Evolutionary conservation across 2,329 filamentous ascomycete genomes (phyloP).

Genomic region (Dothiorella sarmentorum): DNA sequence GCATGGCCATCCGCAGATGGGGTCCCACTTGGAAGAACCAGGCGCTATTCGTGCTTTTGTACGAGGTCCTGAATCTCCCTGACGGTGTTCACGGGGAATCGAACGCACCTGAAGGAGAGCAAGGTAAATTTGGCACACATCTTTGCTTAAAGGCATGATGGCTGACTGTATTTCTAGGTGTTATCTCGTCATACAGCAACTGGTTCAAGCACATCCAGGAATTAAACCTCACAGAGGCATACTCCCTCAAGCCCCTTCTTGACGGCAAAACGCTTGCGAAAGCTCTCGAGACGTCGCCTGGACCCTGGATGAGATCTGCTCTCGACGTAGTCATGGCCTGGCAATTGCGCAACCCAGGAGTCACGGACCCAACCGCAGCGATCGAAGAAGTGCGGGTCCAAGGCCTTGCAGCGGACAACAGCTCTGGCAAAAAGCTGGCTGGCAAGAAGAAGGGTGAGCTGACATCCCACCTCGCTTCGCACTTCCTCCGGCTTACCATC

Average conservation of each 20-base stretch:
- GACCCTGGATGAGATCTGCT: slow-evolving; percentile 79
- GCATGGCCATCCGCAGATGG: slow-evolving; percentile 72
- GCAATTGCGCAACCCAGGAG: slow-evolving; percentile 77
- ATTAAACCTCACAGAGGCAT: slow-evolving; percentile 50
- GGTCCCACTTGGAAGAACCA: slow-evolving; percentile 70
- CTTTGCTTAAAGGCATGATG: slow-evolving; percentile 3
- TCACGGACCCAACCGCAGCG: slow-evolving; percentile 52
- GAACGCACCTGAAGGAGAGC: slow-evolving; percentile 33
- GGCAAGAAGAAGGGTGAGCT: slow-evolving; percentile 46
- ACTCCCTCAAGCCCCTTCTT: slow-evolving; percentile 51
- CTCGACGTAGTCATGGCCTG: slow-evolving; percentile 78
- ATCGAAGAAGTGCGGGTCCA: slow-evolving; percentile 43
- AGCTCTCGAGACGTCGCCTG: slow-evolving; percentile 64
- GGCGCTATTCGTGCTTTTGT: slow-evolving; percentile 63
- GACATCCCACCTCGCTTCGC: slow-evolving; percentile 46
- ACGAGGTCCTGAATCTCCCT: slow-evolving; percentile 52
- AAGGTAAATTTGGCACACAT: slow-evolving; percentile 38
- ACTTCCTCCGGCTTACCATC: slow-evolving; percentile 61
- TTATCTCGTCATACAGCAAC: slow-evolving; percentile 49
- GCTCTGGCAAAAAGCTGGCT: slow-evolving; percentile 16
- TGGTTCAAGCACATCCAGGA: slow-evolving; percentile 53
- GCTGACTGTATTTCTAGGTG: slow-evolving; percentile 31
- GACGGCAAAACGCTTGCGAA: slow-evolving; percentile 72
- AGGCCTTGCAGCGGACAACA: slow-evolving; percentile 23
- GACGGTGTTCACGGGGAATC: slow-evolving; percentile 43